Evolutionary conservation across 2,329 filamentous ascomycete genomes (phyloP).

Genomic region (Penicillium sp.): DNA sequence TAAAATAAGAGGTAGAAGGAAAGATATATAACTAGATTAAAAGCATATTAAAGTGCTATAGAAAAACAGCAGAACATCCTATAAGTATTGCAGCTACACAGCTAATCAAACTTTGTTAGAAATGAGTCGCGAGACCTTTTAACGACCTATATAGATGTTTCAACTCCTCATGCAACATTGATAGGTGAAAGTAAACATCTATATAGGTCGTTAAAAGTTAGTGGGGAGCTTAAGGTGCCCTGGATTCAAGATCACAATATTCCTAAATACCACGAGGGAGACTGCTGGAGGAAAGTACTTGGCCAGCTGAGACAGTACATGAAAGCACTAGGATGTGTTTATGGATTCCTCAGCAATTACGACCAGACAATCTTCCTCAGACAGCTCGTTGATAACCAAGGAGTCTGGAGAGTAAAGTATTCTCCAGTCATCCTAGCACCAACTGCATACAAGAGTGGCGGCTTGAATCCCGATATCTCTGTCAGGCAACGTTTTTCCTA

Average conservation of each 20-base stretch:
- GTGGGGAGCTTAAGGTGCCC: conserved; percentile 1
- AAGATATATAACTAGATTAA: too few relatives aligned
- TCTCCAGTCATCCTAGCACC: conserved; percentile 1
- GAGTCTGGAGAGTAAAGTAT: conserved; percentile 1
- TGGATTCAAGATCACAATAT: conserved; percentile 1
- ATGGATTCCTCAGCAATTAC: conserved; percentile 4
- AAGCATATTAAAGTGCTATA: too few relatives aligned
- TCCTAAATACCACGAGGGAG: not conserved
- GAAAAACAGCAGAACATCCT: too few relatives aligned
- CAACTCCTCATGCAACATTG: not conserved
- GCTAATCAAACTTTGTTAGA: too few relatives aligned
- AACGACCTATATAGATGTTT: too few relatives aligned
- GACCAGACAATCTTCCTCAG: conserved; percentile 4
- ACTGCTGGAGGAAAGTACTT: not conserved
- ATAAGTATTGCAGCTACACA: too few relatives aligned
- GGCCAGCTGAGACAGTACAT: not conserved
- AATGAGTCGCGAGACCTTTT: too few relatives aligned
- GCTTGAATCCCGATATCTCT: not conserved
- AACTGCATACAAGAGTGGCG: not conserved
- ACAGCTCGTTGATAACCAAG: conserved; percentile 1
- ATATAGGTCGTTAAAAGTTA: not conserved
- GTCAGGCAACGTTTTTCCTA: not conserved
- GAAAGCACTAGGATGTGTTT: not conserved
- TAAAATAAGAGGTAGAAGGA: too few relatives aligned
- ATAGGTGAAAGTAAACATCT: not conserved